phyloP scores from a whole-genome alignment of 805 yeast genomes.

The Myxozyma sirexii region DNA sequence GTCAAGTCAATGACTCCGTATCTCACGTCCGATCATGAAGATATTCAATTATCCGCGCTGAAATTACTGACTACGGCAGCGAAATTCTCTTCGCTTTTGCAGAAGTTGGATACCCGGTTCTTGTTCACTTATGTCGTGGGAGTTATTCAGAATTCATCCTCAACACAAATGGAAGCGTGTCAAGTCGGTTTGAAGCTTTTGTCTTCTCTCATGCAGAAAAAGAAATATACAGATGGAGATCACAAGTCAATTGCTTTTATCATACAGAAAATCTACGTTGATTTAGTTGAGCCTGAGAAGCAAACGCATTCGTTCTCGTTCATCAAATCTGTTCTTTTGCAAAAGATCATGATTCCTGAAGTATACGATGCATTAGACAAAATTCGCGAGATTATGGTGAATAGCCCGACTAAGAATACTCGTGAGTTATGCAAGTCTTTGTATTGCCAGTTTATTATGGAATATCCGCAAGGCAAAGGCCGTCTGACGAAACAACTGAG shows the following conservation, averaged over 20 bases:
- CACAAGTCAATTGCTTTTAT: conserved; percentile 74
- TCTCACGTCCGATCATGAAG: conserved; percentile 68
- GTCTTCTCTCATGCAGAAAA: conserved; percentile 70
- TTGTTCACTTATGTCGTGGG: conserved; percentile 44
- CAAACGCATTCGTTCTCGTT: conserved; percentile 89
- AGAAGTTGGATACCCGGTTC: conserved; percentile 43
- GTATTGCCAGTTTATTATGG: conserved; percentile 84
- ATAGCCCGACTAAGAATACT: conserved; percentile 79
- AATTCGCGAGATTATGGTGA: conserved; percentile 82
- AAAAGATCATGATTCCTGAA: conserved; percentile 79
- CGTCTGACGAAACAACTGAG: conserved; percentile 80
- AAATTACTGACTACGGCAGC: conserved; percentile 29
- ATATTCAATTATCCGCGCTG: conserved; percentile 69
- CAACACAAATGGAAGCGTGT: conserved; percentile 75
- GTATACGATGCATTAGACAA: conserved; percentile 85
- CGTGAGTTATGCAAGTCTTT: conserved; percentile 83
- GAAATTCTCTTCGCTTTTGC: conserved; percentile 57
- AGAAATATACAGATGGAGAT: conserved; percentile 64
- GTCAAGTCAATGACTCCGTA: conserved; percentile 69
- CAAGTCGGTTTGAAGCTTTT: conserved; percentile 78
- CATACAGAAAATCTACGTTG: conserved; percentile 74
- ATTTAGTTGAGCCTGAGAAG: conserved; percentile 82
- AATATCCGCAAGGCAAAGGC: conserved; percentile 90
- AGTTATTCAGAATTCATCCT: conserved; percentile 72
- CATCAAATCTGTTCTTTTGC: conserved; percentile 72